These are phyloP conservation scores for Candida stauntonica DNA, from an alignment of 805 yeast genomes.

Conservation along the genomic window DNA sequence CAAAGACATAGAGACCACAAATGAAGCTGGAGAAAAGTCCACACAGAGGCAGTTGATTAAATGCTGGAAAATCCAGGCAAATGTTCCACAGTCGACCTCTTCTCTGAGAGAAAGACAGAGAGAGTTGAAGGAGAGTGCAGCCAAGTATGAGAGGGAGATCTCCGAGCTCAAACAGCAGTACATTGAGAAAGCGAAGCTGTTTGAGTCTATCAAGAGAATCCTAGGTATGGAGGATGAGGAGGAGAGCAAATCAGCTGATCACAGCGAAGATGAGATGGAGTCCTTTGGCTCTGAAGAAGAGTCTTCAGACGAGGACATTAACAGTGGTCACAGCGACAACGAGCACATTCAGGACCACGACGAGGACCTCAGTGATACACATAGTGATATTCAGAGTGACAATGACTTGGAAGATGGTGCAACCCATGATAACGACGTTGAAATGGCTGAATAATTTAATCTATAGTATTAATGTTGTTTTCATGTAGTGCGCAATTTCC, in stretches of 20 bases:
- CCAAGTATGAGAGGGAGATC: constrained; percentile 11
- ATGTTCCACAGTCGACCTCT: background rate
- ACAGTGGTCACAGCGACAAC: no score
- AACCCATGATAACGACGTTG: background rate
- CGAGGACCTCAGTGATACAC: background rate
- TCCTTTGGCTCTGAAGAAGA: no score
- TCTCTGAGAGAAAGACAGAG: constrained; percentile 1
- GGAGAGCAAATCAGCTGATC: constrained; percentile 1
- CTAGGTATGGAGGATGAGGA: constrained; percentile 11
- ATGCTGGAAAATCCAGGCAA: constrained; percentile 2
- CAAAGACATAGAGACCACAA: background rate
- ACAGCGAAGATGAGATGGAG: constrained; percentile 5
- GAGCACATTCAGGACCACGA: background rate
- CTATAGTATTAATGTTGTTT: no score
- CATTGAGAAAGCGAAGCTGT: constrained; percentile 13
- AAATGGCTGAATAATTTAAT: no score
- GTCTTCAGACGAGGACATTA: no score
- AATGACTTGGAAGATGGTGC: background rate
- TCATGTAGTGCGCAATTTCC: no score
- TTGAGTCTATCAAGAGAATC: constrained; percentile 14
- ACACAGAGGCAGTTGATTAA: background rate
- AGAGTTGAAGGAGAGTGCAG: constrained; percentile 1
- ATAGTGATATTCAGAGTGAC: background rate
- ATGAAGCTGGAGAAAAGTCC: background rate
- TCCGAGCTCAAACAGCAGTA: constrained; percentile 7